Base-by-base conservation (phyloP, 2,329 filamentous ascomycete species). In the Knufia fluminis region DNA sequence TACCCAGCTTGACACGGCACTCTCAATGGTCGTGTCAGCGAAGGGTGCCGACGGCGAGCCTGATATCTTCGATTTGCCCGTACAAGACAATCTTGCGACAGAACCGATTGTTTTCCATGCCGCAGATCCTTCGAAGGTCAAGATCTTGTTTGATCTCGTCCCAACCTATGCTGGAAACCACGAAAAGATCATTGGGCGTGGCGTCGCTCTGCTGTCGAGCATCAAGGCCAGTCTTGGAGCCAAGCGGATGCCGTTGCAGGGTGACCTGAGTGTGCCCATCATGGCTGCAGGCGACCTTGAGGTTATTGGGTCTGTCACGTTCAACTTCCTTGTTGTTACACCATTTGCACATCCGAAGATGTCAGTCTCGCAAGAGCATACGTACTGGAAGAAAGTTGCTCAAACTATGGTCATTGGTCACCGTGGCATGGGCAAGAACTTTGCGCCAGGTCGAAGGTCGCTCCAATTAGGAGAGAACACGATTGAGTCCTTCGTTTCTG, bases 391-490 rank as follows among this genome's bases (percentile, higher is more conserved):
- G 70, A 94, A 88, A 64, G 73, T 94, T 63, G 79, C 85, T 10
- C 86, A 87, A 2, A 91, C 91, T 1, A 94, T 94, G 86, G 79
- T 84, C 50, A 83, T 83, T 56, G 80, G 81, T 3, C 80, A 84
- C 63, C 74, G 81, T 60, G 80, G 90, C 16, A 72, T 97, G 23
- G 92, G 92, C 57, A 97, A 97, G 72, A 98, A 98, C 65, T 49
- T 58, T n/a, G 77, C 86, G 53, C 77, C 82, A 10, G 81, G 83
- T 24, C 86, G 88, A 62, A 86, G 83, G 53, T 96, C 90, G 1
- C 73, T 98, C 28, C 94, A 98, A 64, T 75, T 98, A 1, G 94
- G 92, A 52, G 92, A 98, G 68, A 98, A 98, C 65, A 98, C 92
- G 0, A 76, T 98, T 22, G 85, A 81, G 58, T 97, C 92, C 0